phyloP scores from a whole-genome alignment of 441 rosid species.

The Geranium incanum region DNA sequence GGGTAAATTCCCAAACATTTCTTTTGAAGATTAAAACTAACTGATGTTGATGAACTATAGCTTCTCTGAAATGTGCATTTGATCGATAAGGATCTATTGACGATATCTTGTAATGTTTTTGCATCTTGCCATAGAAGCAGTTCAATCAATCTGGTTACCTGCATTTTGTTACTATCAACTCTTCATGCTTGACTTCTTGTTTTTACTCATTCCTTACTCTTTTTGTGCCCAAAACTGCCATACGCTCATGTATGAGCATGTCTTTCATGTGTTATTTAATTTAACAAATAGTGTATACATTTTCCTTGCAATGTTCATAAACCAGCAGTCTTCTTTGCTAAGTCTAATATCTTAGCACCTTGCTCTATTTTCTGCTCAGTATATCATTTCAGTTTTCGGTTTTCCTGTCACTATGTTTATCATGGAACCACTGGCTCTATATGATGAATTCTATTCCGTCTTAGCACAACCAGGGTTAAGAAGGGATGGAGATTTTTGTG shows the following conservation, averaged over 20 bases:
- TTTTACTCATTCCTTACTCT: conserved; percentile 5
- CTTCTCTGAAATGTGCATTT: conserved; percentile 3
- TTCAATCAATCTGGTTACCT: neutral
- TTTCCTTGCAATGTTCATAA: conserved; percentile 1
- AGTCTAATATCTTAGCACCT: neutral
- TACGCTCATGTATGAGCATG: neutral
- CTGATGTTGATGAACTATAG: conserved; percentile 5
- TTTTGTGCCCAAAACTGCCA: neutral
- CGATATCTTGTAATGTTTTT: conserved; percentile 1
- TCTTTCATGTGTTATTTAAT: neutral
- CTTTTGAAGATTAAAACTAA: neutral
- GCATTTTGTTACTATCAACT: neutral
- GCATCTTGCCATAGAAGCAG: conserved; percentile 3
- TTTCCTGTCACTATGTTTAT: neutral
- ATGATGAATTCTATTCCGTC: neutral
- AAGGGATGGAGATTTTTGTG: neutral
- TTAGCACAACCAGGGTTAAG: neutral
- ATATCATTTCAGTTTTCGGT: neutral
- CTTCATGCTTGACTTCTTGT: conserved; percentile 6
- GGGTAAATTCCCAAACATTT: conserved; percentile 29
- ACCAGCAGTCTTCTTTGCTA: neutral
- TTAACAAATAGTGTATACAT: neutral
- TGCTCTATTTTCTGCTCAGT: conserved; percentile 7
- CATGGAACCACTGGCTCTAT: neutral
- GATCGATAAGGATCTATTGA: conserved; percentile 7